Evolutionary conservation across 78 protist genomes (phyloP).

Genomic region (Polysphondylium violaceum): DNA sequence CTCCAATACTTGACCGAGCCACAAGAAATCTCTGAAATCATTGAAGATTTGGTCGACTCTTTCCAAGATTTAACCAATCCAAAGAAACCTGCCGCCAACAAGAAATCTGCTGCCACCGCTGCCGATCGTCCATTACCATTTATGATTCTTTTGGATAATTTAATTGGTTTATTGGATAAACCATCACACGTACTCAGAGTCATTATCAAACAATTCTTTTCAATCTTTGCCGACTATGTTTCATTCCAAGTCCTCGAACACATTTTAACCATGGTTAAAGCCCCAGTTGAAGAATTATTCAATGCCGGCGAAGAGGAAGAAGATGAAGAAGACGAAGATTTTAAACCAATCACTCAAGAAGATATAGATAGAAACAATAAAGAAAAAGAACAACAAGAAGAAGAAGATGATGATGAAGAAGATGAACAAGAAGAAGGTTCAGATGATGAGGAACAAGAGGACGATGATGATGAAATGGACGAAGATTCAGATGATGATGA

Average conservation of each 20-base stretch:
- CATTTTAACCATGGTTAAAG: slow-evolving; percentile 45
- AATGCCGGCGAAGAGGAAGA: slow-evolving; percentile 30
- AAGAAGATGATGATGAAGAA: slow-evolving; percentile 44
- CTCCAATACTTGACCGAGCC: slow-evolving; percentile 55
- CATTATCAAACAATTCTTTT: slow-evolving; percentile 39
- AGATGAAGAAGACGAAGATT: slow-evolving; percentile 47
- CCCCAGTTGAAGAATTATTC: slow-evolving; percentile 58
- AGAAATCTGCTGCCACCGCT: neutral
- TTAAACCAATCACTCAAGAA: slow-evolving; percentile 28
- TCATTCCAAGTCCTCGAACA: slow-evolving; percentile 72
- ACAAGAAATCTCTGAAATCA: slow-evolving; percentile 52
- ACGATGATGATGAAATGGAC: slow-evolving; percentile 22
- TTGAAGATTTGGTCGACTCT: slow-evolving; percentile 47
- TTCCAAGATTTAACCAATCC: slow-evolving; percentile 44
- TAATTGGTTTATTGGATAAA: slow-evolving; percentile 42
- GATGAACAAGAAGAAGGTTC: slow-evolving; percentile 42
- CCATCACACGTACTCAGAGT: slow-evolving; percentile 16
- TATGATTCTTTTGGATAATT: slow-evolving; percentile 55
- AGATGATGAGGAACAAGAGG: slow-evolving; percentile 12
- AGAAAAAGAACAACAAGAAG: slow-evolving; percentile 31
- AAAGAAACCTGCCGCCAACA: neutral
- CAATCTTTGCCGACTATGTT: slow-evolving; percentile 33
- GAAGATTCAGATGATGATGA: slow-evolving; percentile 22
- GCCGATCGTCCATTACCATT: slow-evolving; percentile 32
- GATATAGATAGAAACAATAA: slow-evolving; percentile 14